Conservation (phyloP, 2,329 filamentous ascomycete genomes). For the Eurotiales sp. region DNA sequence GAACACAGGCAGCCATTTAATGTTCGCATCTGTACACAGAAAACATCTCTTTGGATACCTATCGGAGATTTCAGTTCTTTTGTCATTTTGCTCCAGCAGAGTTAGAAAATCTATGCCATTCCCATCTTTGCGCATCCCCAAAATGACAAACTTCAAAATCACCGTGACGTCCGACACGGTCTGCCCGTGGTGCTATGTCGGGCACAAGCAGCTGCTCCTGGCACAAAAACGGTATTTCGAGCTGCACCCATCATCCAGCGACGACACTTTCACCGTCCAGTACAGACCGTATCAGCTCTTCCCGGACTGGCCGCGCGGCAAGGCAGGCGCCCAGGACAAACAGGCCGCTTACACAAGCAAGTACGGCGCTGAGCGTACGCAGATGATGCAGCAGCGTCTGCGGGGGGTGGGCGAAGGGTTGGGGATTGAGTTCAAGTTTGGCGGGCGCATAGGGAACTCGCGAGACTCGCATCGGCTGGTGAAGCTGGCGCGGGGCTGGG, state of each 20-base stretch:
- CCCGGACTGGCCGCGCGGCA: constrained; percentile 58
- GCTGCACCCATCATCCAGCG: constrained; percentile 63
- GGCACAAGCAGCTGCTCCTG: constrained; percentile 66
- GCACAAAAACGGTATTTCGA: constrained; percentile 56
- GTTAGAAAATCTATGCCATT: too few species aligned
- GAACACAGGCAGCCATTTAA: too few species aligned
- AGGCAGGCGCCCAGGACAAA: constrained; percentile 47
- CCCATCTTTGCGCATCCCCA: too few species aligned
- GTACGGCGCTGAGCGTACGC: constrained; percentile 61
- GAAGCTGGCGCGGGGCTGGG: constrained; percentile 54
- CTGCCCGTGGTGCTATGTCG: constrained; percentile 82
- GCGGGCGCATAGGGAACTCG: constrained; percentile 70
- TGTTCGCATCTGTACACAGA: too few species aligned
- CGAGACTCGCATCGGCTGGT: constrained; percentile 75
- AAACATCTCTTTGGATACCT: too few species aligned
- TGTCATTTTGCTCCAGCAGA: too few species aligned
- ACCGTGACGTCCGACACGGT: constrained; percentile 77
- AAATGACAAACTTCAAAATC: constrained; percentile 70
- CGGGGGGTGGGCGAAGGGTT: constrained; percentile 56
- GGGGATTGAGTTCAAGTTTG: constrained; percentile 70
- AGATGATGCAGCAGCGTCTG: constrained; percentile 58
- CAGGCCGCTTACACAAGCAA: constrained; percentile 53
- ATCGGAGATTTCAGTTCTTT: too few species aligned
- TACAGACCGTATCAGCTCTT: constrained; percentile 73
- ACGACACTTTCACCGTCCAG: constrained; percentile 68